Percentiles rank a stretch among this genome's conserved stretches.
phyloP scores from a whole-genome alignment of 1,284 basidiomycete genomes.

The Inonotus hispidus region DNA sequence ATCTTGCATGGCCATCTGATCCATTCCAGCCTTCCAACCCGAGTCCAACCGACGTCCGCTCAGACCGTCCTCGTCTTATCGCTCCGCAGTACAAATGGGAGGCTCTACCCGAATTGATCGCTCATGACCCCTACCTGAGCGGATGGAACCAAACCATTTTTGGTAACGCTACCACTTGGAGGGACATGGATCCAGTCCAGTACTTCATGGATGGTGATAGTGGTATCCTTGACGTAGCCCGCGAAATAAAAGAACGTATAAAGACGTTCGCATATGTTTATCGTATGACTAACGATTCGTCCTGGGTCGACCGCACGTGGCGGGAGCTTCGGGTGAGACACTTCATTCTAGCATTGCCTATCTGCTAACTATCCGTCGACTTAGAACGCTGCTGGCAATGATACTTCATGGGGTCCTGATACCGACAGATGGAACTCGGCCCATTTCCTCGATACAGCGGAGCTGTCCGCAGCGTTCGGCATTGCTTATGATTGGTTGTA shows the following conservation, averaged over 20 bases:
- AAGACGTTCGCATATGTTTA: slow-evolving; percentile 94
- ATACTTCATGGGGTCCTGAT: slow-evolving; percentile 56
- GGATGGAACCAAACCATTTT: slow-evolving; percentile 93
- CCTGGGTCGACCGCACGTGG: slow-evolving; percentile 84
- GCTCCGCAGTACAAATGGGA: slow-evolving; percentile 92
- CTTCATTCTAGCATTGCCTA: slow-evolving; percentile 24
- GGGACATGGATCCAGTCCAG: slow-evolving; percentile 52
- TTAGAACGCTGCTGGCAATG: slow-evolving; percentile 68
- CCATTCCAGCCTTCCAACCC: slow-evolving; percentile 61
- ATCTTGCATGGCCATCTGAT: slow-evolving; percentile 72
- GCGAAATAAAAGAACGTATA: slow-evolving; percentile 85
- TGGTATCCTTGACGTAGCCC: slow-evolving; percentile 90
- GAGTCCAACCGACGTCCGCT: slow-evolving; percentile 54
- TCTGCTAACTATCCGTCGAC: slow-evolving; percentile 15
- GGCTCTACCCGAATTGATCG: slow-evolving; percentile 76
- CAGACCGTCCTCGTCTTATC: slow-evolving; percentile 86
- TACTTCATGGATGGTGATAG: slow-evolving; percentile 81
- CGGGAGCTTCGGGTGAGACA: slow-evolving; percentile 64
- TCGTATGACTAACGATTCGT: slow-evolving; percentile 85
- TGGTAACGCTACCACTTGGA: slow-evolving; percentile 77
- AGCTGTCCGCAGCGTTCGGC: slow-evolving; percentile 82
- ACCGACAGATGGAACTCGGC: slow-evolving; percentile 71
- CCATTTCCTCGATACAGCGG: slow-evolving; percentile 95
- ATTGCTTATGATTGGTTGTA: slow-evolving; percentile 97
- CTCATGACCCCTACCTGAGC: slow-evolving; percentile 80